Conservation (phyloP, 208 protist genomes). For the Acanthamoeba sp. region DNA sequence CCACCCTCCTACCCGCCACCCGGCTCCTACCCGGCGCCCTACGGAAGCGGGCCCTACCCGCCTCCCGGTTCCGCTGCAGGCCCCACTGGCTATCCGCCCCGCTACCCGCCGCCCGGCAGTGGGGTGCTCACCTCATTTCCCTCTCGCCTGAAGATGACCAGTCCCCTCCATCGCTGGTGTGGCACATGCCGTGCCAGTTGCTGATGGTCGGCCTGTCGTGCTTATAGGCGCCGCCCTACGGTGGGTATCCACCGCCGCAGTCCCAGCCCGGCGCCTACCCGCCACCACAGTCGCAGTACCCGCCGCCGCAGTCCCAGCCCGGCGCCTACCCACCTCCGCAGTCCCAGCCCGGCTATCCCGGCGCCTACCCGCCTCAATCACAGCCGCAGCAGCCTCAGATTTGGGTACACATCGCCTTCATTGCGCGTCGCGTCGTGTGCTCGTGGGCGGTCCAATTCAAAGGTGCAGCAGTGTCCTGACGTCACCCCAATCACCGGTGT, state of each 20-base stretch:
- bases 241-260: slow-evolving; percentile 1
- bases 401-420: background rate
- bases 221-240: background rate
- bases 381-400: slow-evolving; percentile 7
- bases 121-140: background rate
- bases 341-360: slow-evolving; percentile 25
- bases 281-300: background rate
- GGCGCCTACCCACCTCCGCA: background rate
- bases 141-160: too few species aligned
- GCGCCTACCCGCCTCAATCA: background rate
- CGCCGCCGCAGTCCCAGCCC: slow-evolving; percentile 21
- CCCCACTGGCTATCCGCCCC: background rate
- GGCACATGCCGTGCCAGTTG: too few species aligned
- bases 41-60: background rate
- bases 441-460: too few species aligned
- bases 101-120: background rate
- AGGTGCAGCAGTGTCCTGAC: too few species aligned
- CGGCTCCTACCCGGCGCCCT: background rate
- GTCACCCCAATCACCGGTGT: too few species aligned
- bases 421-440: too few species aligned
- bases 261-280: background rate
- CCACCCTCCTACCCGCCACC: background rate
- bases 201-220: too few species aligned
- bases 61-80: background rate
- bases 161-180: background rate